Evolutionary conservation across 2,329 filamentous ascomycete species (phyloP).

Genomic region (Drechslerella coelobrocha): DNA sequence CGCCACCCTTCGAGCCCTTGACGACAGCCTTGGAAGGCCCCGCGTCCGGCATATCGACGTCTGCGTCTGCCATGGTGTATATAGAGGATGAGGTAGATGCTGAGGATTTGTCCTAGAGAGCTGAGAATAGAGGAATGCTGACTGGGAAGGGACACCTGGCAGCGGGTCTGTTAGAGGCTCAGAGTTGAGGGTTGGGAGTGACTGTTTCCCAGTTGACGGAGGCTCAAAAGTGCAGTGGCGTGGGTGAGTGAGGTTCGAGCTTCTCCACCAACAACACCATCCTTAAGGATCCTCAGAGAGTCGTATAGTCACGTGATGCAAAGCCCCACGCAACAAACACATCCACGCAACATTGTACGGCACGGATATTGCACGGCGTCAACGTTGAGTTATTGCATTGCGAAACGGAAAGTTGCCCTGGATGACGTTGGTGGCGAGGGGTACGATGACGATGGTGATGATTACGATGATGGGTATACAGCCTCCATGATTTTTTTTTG

Average conservation of each 20-base stretch:
- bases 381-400: no score
- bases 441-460: neutral
- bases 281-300: neutral
- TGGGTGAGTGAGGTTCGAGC: conserved; percentile 18
- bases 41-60: conserved; percentile 95
- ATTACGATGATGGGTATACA: neutral
- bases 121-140: conserved; percentile 1
- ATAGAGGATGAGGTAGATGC: neutral
- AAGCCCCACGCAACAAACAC: no score
- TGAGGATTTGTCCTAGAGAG: neutral
- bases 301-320: neutral
- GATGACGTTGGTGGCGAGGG: neutral
- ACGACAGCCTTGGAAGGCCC: conserved; percentile 66
- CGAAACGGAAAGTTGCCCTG: no score
- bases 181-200: conserved; percentile 24
- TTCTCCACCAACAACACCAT: conserved; percentile 14
- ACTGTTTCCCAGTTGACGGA: conserved; percentile 28
- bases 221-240: conserved; percentile 46
- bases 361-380: neutral
- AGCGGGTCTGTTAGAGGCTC: conserved; percentile 2
- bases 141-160: neutral
- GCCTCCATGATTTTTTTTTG: neutral
- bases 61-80: conserved; percentile 63
- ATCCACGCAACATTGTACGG: no score
- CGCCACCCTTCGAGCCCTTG: conserved; percentile 64